Base-by-base conservation (phyloP, 2,329 filamentous ascomycete genomes). In the Neopestalotiopsis rosae region DNA sequence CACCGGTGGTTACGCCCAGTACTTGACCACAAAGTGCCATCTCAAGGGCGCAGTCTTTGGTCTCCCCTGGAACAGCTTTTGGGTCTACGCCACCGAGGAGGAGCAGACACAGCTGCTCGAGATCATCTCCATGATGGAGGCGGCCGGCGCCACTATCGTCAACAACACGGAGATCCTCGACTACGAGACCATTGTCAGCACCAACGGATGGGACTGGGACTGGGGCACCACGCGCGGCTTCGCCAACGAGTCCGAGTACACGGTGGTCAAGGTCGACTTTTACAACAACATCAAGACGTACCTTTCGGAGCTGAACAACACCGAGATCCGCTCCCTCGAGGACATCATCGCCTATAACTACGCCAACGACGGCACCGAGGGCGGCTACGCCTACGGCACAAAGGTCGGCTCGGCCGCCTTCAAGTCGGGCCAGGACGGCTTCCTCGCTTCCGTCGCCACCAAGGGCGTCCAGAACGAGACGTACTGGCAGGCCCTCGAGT, bases 141-240 rank as follows among this genome's bases (percentile, higher is more conserved):
- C 78, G 0, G 88, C 89, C 0, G 92, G 92, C 1, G 92, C 90
- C 0, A 91, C 85, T 1, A 84, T 94, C 56, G 82, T 94, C 74
- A 92, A 94, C 74, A 85, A 86, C 32, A 93, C 91, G 0, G 92
- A 94, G 75, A 84, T 94, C 1, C 88, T 89, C 28, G 82, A 89
- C 76, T 87, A 89, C 73, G 78, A 90, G 74, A 87, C 81, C 0
- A 87, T 93, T 30, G 86, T 94, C 13, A 87, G 86, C 40, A 90
- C 89, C 0, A 77, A 87, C 63, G 90, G 90, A n/a, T 94, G 91
- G 91, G 84, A 94, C 78, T 94, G 92, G 87, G 90, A 92, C 74
- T 91, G 89, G 71, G 91, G 91, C 14, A 84, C 81, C 5, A 85
- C 82, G 1, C 34, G 52, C 12, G 65, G 65, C 14, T 52, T 61